Evolutionary conservation across 1,284 basidiomycete genomes (phyloP), one percentile per base, ranked within the genome.

Genomic region (Golubevia pallescens): DNA sequence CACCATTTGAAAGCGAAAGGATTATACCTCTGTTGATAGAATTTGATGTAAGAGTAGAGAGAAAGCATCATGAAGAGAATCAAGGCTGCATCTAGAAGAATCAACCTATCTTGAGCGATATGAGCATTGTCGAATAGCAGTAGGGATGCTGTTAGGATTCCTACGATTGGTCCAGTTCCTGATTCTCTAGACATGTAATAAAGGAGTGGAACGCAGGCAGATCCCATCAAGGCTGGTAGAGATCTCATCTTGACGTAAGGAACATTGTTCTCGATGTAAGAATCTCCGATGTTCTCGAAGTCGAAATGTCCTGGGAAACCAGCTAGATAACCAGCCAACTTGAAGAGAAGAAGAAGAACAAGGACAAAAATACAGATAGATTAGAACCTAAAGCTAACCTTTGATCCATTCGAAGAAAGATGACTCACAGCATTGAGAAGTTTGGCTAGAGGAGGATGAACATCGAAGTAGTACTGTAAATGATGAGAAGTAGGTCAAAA

Each of bases 221-320:
- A 70, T 51, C 81, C 83, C 21, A 85, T 69, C 58, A 81, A 58
- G 34, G 83, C 83, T 13, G 75, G 73, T 3, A 78, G 58, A 32
- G 75, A 70, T 19, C 83, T 73, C 77, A 85, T 85, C 55, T 68
- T 61, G 53, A 97, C 90, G 84, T 94, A 99, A 14, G 97, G 96
- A 0, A 99, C 96, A 73, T 94, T 90, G 74, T 90, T 89, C 5
- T 90, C 89, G 3, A 91, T 90, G 86, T 99, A 99, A 84, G 90
- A 93, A 86, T 98, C 95, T 16, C 95, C 96, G 71, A 99, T 99
- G 81, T 91, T 92, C 67, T 96, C 93, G 87, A 99, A 99, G 53
- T 91, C 89, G 86, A 97, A 99, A 62, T 91, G 88, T 32, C 96
- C 97, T 58, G 82, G 75, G 64, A 85, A 85, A 51, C 83, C 78